Base-by-base conservation (phyloP, 2,329 filamentous ascomycete species). In the Sphaerulina populicola region DNA sequence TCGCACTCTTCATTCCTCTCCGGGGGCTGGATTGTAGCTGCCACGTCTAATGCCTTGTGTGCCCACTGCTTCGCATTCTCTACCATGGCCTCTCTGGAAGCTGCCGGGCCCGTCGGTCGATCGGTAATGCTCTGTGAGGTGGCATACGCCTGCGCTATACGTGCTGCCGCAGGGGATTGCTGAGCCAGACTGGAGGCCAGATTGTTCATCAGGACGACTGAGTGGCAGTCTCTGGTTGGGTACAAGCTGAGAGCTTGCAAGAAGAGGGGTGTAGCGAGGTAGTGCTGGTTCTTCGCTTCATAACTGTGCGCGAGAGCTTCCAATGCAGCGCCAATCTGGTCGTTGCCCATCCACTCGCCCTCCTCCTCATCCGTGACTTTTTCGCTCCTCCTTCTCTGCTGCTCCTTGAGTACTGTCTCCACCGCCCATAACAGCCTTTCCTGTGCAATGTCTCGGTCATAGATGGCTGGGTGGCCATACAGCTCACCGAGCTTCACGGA, bases 201-300 rank as follows among this genome's bases (percentile, higher is more conserved):
- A 66, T 91, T 91, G 72, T 89, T 90, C 86, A 91, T 94, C 64
- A 96, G 74, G 11, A 90, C 77, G 27, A 88, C 85, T 45, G 85
- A 82, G 66, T 94, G 89, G 66, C 90, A 96, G 29, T 74, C 78
- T 21, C 72, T 74, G 1, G 71, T 70, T 2, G 80, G 76, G 66
- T 80, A 83, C 41, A 93, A 70, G 14, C 82, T 77, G 31, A 95
- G 74, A 5, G 90, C 88, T 64, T 94, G 88, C 61, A 96, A 80
- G 66, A 90, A 94, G 29, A 96, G 75, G 3, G 90, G 89, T 18
- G 90, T 79, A 5, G 90, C 85, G 1, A 96, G 81, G 59, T 91
- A 86, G 63, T 88, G 84, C 60, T 86, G 81, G 40, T 83, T 79
- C 60, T 80, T 81, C 44, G 78, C 76, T 63, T 87, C 81, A 68